phyloP scores from a whole-genome alignment of 2,329 filamentous ascomycete genomes.

The Botrytis fabae region DNA sequence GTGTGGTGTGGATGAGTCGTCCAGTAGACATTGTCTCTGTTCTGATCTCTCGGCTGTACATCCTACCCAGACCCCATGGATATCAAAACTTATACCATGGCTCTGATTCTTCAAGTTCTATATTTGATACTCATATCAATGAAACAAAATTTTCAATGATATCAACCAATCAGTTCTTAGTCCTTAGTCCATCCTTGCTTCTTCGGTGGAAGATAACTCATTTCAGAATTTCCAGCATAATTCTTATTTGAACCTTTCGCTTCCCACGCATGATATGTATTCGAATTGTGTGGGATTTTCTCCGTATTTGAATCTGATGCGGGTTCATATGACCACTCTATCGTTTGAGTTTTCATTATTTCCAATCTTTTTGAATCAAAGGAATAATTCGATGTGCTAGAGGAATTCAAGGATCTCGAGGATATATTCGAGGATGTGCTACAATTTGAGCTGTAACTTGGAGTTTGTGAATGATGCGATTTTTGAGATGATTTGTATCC shows the following conservation, averaged over 20 bases:
- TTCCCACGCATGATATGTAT: not conserved
- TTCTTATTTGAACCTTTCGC: not conserved
- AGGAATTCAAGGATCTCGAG: not conserved
- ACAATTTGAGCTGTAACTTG: not conserved
- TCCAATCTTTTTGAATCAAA: not conserved
- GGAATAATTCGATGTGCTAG: not conserved
- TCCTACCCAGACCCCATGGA: not conserved
- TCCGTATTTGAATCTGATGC: not conserved
- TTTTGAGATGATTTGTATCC: not conserved
- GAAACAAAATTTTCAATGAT: not conserved
- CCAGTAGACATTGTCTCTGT: not conserved
- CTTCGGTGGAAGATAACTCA: too few species aligned
- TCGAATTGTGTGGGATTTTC: not conserved
- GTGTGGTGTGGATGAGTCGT: too few species aligned
- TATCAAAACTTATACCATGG: not conserved
- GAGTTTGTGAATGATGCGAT: not conserved
- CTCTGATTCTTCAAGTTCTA: not conserved
- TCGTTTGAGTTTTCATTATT: constrained; percentile 6
- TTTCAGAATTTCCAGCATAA: not conserved
- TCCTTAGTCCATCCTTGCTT: not conserved
- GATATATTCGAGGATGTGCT: constrained; percentile 4
- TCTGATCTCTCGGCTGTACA: not conserved
- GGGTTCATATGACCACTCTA: not conserved
- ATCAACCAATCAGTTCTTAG: not conserved
- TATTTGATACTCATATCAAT: not conserved